phyloP scores from a whole-genome alignment of 2,329 filamentous ascomycete genomes.

The Talaromyces verruculosus region DNA sequence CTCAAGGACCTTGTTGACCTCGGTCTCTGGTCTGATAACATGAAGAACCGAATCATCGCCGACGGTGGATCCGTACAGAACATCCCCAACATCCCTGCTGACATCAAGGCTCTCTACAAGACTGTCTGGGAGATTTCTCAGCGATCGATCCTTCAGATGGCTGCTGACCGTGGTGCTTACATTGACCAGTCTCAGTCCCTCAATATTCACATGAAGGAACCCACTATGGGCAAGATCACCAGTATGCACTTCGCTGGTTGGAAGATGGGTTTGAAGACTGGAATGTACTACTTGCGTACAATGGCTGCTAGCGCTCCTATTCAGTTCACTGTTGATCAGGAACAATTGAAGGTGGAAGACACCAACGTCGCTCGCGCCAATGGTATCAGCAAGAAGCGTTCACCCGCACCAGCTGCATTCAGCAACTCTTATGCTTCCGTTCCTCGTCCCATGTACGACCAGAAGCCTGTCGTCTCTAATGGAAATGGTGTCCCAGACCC shows the following conservation, averaged over 20 bases:
- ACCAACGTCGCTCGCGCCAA: constrained; percentile 67
- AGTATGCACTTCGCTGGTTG: constrained; percentile 99
- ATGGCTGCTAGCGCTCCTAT: constrained; percentile 96
- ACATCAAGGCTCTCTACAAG: constrained; percentile 98
- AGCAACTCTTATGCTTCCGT: constrained; percentile 60
- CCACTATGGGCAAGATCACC: constrained; percentile 99
- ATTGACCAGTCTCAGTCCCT: constrained; percentile 99
- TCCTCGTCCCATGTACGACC: constrained; percentile 66
- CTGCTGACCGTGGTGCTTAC: constrained; percentile 94
- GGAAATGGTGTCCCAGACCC: constrained; percentile 46
- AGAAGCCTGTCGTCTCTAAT: constrained; percentile 45
- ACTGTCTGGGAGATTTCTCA: constrained; percentile 99
- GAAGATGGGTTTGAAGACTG: constrained; percentile 99
- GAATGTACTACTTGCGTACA: constrained; percentile 99
- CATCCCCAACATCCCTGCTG: constrained; percentile 91
- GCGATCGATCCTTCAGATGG: constrained; percentile 93
- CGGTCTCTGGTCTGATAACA: constrained; percentile 97
- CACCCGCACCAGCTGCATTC: constrained; percentile 52
- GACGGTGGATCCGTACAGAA: constrained; percentile 95
- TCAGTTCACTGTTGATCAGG: constrained; percentile 98
- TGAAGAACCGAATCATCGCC: constrained; percentile 99
- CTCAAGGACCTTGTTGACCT: constrained; percentile 97
- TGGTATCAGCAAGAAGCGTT: constrained; percentile 68
- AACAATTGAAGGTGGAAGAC: constrained; percentile 84
- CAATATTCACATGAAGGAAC: constrained; percentile 99